Evolutionary conservation across 208 protist genomes (phyloP).

Genomic region (Trypanosoma caninum): DNA sequence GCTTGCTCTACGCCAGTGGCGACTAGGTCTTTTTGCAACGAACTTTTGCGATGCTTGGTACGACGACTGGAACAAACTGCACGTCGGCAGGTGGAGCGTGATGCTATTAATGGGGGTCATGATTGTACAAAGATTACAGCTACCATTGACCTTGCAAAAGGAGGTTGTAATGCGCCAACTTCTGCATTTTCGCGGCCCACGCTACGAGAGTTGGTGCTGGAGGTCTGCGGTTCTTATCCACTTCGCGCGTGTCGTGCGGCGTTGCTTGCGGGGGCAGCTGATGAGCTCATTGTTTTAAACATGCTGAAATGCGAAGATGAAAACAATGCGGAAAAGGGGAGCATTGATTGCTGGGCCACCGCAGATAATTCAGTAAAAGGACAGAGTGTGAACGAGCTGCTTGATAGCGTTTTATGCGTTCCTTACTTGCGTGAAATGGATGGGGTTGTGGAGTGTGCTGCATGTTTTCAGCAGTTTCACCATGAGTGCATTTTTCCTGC

Average conservation of each 20-base stretch:
- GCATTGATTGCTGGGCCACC: neutral
- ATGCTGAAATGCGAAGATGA: constrained; percentile 12
- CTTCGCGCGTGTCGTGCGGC: constrained; percentile 22
- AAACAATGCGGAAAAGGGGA: neutral
- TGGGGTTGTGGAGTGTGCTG: constrained; percentile 65
- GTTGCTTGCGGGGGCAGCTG: constrained; percentile 9
- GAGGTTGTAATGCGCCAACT: neutral
- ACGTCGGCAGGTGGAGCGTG: neutral
- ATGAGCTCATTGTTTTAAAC: constrained; percentile 4
- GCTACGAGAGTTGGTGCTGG: constrained; percentile 8
- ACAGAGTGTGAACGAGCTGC: constrained; percentile 16
- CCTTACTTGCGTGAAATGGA: constrained; percentile 56
- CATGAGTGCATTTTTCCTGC: constrained; percentile 65
- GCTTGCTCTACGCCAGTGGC: neutral
- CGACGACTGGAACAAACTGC: constrained; percentile 3
- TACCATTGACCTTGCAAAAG: neutral
- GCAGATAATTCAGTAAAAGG: neutral
- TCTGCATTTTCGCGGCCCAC: neutral
- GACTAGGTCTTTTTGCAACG: neutral
- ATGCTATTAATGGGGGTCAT: neutral
- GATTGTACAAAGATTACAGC: neutral
- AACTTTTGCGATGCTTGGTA: constrained; percentile 6
- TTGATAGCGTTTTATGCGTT: constrained; percentile 29
- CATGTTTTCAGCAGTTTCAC: constrained; percentile 73
- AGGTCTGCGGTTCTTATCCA: constrained; percentile 5